phyloP scores from a whole-genome alignment of 139 green algal genomes.

The Marvania coccoides region DNA sequence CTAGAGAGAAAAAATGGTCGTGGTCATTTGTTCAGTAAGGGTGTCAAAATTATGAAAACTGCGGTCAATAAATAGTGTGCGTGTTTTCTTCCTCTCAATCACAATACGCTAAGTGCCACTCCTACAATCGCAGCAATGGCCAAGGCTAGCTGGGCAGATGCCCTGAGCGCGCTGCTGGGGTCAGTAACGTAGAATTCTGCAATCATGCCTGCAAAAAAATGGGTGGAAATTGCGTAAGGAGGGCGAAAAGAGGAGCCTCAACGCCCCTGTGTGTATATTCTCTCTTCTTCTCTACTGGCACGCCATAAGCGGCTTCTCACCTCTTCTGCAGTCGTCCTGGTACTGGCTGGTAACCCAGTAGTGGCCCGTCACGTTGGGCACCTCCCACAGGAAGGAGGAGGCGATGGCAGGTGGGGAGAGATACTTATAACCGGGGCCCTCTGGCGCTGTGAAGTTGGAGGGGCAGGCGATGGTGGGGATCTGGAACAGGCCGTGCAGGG shows the following conservation, averaged over 20 bases:
- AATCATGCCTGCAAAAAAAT: not conserved
- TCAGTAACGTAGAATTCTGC: not conserved
- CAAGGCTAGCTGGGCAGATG: not conserved
- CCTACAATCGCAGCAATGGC: not conserved
- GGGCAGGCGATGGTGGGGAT: constrained; percentile 20
- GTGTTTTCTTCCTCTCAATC: too few relatives aligned
- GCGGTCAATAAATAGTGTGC: too few relatives aligned
- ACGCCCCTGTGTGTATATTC: too few relatives aligned
- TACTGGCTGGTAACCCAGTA: constrained; percentile 25
- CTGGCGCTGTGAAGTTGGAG: constrained; percentile 9
- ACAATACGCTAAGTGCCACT: too few relatives aligned
- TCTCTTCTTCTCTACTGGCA: too few relatives aligned
- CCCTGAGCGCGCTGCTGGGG: not conserved
- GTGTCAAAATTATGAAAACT: too few relatives aligned
- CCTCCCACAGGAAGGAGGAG: constrained; percentile 5
- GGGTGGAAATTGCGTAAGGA: not conserved
- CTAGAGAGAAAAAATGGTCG: too few relatives aligned
- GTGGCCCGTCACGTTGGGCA: constrained; percentile 9
- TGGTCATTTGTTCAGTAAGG: too few relatives aligned
- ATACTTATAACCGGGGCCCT: constrained; percentile 11
- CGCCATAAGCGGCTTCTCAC: not conserved
- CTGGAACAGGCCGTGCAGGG: constrained; percentile 20
- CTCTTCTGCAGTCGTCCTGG: constrained; percentile 8
- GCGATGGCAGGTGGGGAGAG: constrained; percentile 7
- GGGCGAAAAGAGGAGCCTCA: not conserved